A percentile compares a stretch with the other conserved stretches of the same genome.
Conservation (phyloP, 2,329 filamentous ascomycete species). For the Lecanicillium sp. region DNA sequence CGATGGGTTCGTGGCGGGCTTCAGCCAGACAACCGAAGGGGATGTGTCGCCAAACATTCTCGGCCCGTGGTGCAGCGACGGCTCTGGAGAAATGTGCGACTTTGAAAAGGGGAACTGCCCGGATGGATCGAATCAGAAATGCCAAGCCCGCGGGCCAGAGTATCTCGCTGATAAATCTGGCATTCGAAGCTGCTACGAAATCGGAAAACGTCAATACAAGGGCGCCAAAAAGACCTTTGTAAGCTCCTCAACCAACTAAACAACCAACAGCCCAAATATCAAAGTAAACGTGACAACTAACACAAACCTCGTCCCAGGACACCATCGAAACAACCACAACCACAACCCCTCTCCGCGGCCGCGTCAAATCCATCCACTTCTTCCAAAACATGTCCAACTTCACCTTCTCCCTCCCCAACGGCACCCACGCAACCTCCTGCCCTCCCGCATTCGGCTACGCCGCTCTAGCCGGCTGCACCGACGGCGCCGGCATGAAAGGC, state of each 20-base stretch:
- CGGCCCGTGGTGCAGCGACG: constrained; percentile 85
- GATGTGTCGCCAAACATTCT: constrained; percentile 84
- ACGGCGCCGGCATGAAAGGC: constrained; percentile 85
- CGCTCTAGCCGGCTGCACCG: constrained; percentile 86
- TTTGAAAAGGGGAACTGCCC: constrained; percentile 78
- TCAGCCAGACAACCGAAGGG: constrained; percentile 84
- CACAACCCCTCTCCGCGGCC: constrained; percentile 42
- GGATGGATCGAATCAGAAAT: constrained; percentile 59
- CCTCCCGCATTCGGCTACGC: constrained; percentile 83
- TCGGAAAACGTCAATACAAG: constrained; percentile 62
- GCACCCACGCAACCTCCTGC: constrained; percentile 63
- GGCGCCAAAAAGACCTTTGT: constrained; percentile 41
- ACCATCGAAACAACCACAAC: constrained; percentile 36
- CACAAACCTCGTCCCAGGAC: constrained; percentile 32
- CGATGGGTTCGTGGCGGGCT: constrained; percentile 74
- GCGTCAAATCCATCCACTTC: constrained; percentile 72
- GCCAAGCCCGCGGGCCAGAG: constrained; percentile 65
- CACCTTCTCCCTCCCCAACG: constrained; percentile 65
- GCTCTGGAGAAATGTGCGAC: constrained; percentile 62
- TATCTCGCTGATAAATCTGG: constrained; percentile 62
- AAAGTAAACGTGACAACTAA: too few species aligned
- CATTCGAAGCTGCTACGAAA: constrained; percentile 65
- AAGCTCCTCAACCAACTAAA: constrained; percentile 12
- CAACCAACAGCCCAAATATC: too few species aligned
- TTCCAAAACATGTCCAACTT: constrained; percentile 76